Evolutionary conservation across 352 stramenopile species (phyloP).

Genomic region (Phytophthora pisi): DNA sequence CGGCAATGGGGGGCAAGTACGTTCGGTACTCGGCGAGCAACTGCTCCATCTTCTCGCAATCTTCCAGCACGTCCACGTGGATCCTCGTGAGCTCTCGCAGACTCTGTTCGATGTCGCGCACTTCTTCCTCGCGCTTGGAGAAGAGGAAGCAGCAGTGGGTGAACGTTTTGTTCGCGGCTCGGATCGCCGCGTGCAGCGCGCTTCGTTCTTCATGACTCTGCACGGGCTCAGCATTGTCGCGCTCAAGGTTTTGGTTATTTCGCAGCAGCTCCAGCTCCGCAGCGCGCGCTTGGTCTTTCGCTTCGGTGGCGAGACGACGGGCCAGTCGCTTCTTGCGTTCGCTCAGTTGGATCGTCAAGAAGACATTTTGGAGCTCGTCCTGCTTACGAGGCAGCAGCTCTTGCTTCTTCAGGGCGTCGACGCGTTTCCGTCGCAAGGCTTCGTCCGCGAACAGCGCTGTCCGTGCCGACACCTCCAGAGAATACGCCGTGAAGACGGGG

Average conservation of each 20-base stretch:
- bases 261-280: conserved; percentile 62
- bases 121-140: conserved; percentile 74
- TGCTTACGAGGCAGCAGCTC: conserved; percentile 60
- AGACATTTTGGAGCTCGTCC: conserved; percentile 70
- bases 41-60: conserved; percentile 66
- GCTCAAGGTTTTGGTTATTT: conserved; percentile 51
- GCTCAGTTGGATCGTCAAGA: conserved; percentile 72
- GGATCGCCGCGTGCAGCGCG: conserved; percentile 47
- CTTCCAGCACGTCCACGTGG: conserved; percentile 64
- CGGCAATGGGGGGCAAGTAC: conserved; percentile 57
- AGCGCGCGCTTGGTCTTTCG: conserved; percentile 48
- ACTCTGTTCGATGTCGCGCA: conserved; percentile 64
- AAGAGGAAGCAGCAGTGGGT: conserved; percentile 73
- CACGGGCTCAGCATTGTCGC: conserved; percentile 44
- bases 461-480: conserved; percentile 55
- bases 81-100: conserved; percentile 72
- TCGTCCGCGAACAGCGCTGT: conserved; percentile 57
- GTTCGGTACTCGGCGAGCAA: conserved; percentile 57
- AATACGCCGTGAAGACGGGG: conserved; percentile 74
- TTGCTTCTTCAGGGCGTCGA: conserved; percentile 69
- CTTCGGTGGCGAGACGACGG: conserved; percentile 48
- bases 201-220: conserved; percentile 49
- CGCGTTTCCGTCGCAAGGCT: conserved; percentile 51
- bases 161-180: conserved; percentile 44
- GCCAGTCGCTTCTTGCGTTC: conserved; percentile 71